Percentiles rank a stretch among this genome's conserved stretches.
Conservation (phyloP, 2,329 filamentous ascomycete species). For the Penicillium sp. region DNA sequence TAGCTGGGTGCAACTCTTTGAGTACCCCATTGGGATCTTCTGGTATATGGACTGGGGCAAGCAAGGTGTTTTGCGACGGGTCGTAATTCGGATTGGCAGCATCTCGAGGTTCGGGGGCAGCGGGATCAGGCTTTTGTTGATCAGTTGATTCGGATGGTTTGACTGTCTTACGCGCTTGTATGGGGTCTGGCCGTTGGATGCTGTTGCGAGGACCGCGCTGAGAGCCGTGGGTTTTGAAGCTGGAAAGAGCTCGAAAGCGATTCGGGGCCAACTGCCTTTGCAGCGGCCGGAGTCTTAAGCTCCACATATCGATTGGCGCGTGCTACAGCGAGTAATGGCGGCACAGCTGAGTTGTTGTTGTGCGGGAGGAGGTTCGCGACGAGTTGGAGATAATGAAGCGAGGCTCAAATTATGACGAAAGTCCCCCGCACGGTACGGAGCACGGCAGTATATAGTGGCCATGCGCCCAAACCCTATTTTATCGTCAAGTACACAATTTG, state of each 20-base stretch:
- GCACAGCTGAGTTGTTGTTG: neutral
- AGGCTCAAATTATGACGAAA: neutral
- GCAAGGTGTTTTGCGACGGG: conserved; percentile 50
- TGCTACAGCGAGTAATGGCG: neutral
- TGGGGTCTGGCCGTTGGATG: conserved; percentile 27
- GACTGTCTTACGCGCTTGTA: conserved; percentile 7
- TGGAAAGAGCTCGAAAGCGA: conserved; percentile 28
- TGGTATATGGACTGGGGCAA: conserved; percentile 62
- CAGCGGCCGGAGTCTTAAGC: conserved; percentile 23
- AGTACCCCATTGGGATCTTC: conserved; percentile 62
- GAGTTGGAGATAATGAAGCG: neutral
- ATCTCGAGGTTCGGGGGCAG: conserved; percentile 28
- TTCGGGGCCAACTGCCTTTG: conserved; percentile 21
- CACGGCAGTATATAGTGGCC: too few relatives aligned
- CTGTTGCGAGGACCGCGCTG: conserved; percentile 35
- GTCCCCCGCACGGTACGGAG: too few relatives aligned
- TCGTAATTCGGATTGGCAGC: conserved; percentile 45
- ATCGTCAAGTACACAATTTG: too few relatives aligned
- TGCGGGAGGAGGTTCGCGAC: neutral
- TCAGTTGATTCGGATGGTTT: conserved; percentile 6
- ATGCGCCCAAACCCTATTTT: too few relatives aligned
- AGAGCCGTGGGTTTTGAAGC: conserved; percentile 26
- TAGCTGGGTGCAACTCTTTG: conserved; percentile 59
- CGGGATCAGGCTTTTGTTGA: neutral
- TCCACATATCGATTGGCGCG: conserved; percentile 30